Conservation (phyloP, 2,329 filamentous ascomycete genomes). For the Aspergillus sp. region DNA sequence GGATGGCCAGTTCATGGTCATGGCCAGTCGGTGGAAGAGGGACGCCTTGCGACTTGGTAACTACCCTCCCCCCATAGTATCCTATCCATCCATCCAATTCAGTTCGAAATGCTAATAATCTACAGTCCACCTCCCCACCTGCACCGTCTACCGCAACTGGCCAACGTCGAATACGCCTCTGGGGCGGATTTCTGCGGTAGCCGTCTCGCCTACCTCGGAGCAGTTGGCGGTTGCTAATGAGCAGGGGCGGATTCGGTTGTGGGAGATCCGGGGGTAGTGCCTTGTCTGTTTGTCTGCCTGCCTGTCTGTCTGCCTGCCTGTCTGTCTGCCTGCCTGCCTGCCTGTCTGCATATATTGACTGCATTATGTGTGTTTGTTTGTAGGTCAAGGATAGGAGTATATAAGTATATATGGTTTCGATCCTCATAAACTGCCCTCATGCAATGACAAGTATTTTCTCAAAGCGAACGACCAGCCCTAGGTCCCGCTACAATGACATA, state of each 20-base stretch:
- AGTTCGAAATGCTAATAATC: too few species aligned
- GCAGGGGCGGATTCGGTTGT: constrained; percentile 75
- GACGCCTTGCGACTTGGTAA: constrained; percentile 67
- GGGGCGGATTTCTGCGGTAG: constrained; percentile 69
- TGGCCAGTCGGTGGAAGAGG: constrained; percentile 78
- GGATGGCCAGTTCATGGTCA: constrained; percentile 81
- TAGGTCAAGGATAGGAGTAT: too few species aligned
- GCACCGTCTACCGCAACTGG: constrained; percentile 95
- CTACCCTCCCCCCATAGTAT: background rate
- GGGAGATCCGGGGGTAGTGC: constrained; percentile 69
- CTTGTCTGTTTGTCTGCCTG: background rate
- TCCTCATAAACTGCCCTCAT: too few species aligned
- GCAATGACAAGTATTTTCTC: too few species aligned
- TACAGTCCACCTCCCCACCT: constrained; percentile 74
- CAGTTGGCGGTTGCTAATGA: constrained; percentile 83
- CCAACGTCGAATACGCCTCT: constrained; percentile 83
- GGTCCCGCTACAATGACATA: background rate
- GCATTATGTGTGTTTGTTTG: too few species aligned
- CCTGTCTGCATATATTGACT: too few species aligned
- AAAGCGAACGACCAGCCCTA: too few species aligned
- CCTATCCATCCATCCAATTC: too few species aligned
- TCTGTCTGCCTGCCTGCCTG: too few species aligned
- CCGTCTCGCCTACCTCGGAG: constrained; percentile 58
- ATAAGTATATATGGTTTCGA: too few species aligned
- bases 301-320: too few species aligned